phyloP scores from a whole-genome alignment of 73 alveolate species.

The Loxodes magnus region DNA sequence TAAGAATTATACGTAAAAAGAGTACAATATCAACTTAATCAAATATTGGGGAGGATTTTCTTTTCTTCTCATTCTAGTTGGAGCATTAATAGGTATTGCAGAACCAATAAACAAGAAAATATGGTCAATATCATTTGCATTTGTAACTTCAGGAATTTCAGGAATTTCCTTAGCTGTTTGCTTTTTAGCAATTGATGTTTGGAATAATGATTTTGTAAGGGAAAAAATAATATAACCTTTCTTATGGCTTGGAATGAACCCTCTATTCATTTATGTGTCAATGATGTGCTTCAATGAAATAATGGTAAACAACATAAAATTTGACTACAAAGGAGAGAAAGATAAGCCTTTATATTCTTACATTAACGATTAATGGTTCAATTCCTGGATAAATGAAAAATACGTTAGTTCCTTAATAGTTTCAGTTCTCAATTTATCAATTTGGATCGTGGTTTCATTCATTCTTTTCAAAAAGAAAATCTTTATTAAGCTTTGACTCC shows the following conservation, averaged over 20 bases:
- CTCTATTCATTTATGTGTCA: conserved; percentile 13
- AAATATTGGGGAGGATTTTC: background rate
- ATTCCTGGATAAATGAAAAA: too few relatives aligned
- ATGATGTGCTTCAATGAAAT: conserved; percentile 8
- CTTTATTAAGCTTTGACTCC: too few relatives aligned
- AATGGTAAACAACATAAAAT: background rate
- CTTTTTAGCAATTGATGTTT: background rate
- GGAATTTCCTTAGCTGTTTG: conserved; percentile 5
- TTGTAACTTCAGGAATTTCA: conserved; percentile 1
- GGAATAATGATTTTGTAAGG: background rate
- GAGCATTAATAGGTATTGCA: background rate
- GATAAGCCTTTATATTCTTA: background rate
- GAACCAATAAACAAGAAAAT: background rate
- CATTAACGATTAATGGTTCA: conserved; percentile 1
- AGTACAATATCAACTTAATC: too few relatives aligned
- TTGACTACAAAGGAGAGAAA: background rate
- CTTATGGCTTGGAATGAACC: conserved; percentile 13
- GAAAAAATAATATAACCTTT: background rate
- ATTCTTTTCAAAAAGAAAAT: too few relatives aligned
- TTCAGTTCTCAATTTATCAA: too few relatives aligned
- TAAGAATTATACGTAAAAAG: background rate
- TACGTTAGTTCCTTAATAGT: too few relatives aligned
- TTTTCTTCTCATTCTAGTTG: background rate
- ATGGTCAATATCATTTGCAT: conserved; percentile 5
- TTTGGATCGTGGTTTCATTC: too few relatives aligned